phyloP scores from a whole-genome alignment of 2,329 filamentous ascomycete species.

The Metarhizium sp. region DNA sequence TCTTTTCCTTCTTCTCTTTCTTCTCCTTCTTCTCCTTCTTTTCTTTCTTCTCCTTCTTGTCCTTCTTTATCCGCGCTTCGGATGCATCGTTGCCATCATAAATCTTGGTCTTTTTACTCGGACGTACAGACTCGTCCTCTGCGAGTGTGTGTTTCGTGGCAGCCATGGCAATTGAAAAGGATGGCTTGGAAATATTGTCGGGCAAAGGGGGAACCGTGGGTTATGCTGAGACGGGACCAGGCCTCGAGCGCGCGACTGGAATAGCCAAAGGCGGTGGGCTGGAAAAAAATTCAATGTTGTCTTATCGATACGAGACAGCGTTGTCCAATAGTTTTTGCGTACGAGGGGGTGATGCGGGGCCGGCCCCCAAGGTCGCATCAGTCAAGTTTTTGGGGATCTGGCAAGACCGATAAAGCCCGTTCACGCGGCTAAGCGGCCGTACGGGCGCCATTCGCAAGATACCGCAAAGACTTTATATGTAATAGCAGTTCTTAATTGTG shows the following conservation, averaged over 20 bases:
- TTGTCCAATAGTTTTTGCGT: not conserved
- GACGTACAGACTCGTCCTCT: conserved; percentile 25
- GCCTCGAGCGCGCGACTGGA: not conserved
- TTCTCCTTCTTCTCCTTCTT: conserved; percentile 10
- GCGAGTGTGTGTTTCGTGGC: conserved; percentile 30
- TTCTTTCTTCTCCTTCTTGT: conserved; percentile 29
- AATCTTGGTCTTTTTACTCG: conserved; percentile 32
- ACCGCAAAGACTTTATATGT: too few relatives aligned
- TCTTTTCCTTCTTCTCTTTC: conserved; percentile 19
- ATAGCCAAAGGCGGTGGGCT: conserved; percentile 3
- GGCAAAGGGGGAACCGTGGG: too few relatives aligned
- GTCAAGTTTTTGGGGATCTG: too few relatives aligned
- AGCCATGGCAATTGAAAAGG: conserved; percentile 20
- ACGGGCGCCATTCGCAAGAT: too few relatives aligned
- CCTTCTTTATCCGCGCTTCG: conserved; percentile 28
- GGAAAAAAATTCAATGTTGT: conserved; percentile 12
- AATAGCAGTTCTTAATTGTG: too few relatives aligned
- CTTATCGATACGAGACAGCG: conserved; percentile 22
- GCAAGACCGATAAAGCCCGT: too few relatives aligned
- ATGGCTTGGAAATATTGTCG: too few relatives aligned
- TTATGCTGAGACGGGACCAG: too few relatives aligned
- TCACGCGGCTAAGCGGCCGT: too few relatives aligned
- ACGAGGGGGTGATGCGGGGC: too few relatives aligned
- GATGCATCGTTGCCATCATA: conserved; percentile 16
- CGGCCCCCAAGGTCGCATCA: not conserved